Percentiles rank a stretch among this genome's conserved stretches.
Conservation (phyloP, 2,329 filamentous ascomycete species). For the Helminthosporium solani region DNA sequence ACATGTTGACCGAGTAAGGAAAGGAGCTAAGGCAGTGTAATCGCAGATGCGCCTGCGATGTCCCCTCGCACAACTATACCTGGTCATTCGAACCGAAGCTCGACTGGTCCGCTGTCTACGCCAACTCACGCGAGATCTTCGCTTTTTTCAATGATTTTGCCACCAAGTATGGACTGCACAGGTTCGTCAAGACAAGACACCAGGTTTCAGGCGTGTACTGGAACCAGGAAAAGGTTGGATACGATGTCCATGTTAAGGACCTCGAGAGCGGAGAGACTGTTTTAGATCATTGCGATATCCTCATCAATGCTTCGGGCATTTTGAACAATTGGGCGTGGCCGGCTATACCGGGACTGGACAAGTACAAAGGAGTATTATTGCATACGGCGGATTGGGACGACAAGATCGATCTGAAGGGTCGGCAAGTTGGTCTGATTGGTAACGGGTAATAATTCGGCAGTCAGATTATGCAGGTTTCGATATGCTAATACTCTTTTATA, state of each 20-base stretch:
- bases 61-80: slow-evolving; percentile 55
- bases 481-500: slow-evolving; percentile 30
- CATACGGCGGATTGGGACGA: slow-evolving; percentile 60
- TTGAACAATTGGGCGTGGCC: slow-evolving; percentile 57
- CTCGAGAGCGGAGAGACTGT: slow-evolving; percentile 27
- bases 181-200: slow-evolving; percentile 39
- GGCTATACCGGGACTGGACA: slow-evolving; percentile 51
- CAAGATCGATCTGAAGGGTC: slow-evolving; percentile 50
- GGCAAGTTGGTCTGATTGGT: slow-evolving; percentile 56
- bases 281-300: slow-evolving; percentile 49
- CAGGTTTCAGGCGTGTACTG: slow-evolving; percentile 40
- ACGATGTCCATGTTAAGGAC: slow-evolving; percentile 40
- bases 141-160: slow-evolving; percentile 47
- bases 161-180: slow-evolving; percentile 41
- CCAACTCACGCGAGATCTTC: slow-evolving; percentile 46
- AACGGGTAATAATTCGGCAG: slow-evolving; percentile 45
- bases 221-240: slow-evolving; percentile 39
- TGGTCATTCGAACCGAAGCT: slow-evolving; percentile 52
- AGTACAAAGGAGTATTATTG: slow-evolving; percentile 56
- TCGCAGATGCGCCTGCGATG: slow-evolving; percentile 49
- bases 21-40: slow-evolving; percentile 10
- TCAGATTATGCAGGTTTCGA: slow-evolving; percentile 10
- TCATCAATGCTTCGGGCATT: slow-evolving; percentile 53
- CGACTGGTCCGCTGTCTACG: slow-evolving; percentile 48
- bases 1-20: background rate